Evolutionary conservation across 2,329 filamentous ascomycete species (phyloP), one percentile per base, ranked within the genome.

Genomic region (Raffaelea albimanens): DNA sequence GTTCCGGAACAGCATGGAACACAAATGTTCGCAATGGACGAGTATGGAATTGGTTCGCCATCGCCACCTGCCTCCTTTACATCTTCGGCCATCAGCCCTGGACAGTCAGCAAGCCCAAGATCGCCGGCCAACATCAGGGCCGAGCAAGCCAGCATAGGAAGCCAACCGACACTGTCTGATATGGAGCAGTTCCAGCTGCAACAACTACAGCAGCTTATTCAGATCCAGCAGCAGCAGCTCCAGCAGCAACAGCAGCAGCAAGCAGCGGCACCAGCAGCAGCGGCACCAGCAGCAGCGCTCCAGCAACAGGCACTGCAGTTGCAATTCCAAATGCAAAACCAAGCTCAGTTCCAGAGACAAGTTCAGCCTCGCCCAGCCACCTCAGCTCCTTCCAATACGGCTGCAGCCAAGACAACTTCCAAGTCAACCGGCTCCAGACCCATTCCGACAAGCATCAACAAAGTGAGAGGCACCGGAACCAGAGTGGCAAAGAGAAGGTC

Each of bases 401-500:
- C 29, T 8, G 41, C 48, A 2, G 31, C 39, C 1, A 34, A 36
- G 16, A 20, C 23, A 7, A 40, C 29, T 18, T 56, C 45, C 3
- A 49, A 43, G 31, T 33, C 50, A 7, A 31, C 22, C 7, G 23
- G 46, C 9, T 10, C 55, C 19, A 50, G 49, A 11, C 11, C 38
- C 2, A 22, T 41, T 4, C n/a, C 23, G 3, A 58, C 57, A 20
- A 60, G 63, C 21, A 66, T 69, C 36, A 67, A 67, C 40, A 73
- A 68, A 56, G 64, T 72, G 23, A 67, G 67, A 48, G 60, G 59
- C 4, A 61, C 66, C 22, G 70, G 52, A 14, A 40, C 53, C 7
- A 46, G 71, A 53, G 58, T 74, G 9, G 65, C 67, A 50, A 76
- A 76, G 60, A 70, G 65, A 55, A 71, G 66, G 56, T 42, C 53